phyloP scores from a whole-genome alignment of 768 basidiomycete genomes.

The Punctularia strigosozonata region DNA sequence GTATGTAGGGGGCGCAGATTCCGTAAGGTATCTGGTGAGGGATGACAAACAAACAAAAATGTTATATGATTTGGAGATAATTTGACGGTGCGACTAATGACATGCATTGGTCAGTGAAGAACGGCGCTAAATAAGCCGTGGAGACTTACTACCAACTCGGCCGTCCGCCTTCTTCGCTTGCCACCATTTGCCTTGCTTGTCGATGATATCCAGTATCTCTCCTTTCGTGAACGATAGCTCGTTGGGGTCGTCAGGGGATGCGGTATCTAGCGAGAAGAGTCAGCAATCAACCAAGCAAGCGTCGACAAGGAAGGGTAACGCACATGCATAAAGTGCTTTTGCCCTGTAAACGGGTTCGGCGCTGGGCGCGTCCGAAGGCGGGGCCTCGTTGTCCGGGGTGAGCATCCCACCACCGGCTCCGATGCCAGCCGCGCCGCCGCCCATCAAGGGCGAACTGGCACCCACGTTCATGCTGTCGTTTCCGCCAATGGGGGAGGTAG shows the following conservation, averaged over 20 bases:
- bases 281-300: slow-evolving; percentile 7
- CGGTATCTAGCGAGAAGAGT: slow-evolving; percentile 54
- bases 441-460: slow-evolving; percentile 54
- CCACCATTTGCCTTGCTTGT: slow-evolving; percentile 94
- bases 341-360: slow-evolving; percentile 62
- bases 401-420: slow-evolving; percentile 33
- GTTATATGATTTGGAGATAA: slow-evolving; percentile 62
- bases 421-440: slow-evolving; percentile 52
- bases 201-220: slow-evolving; percentile 84
- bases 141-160: slow-evolving; percentile 57
- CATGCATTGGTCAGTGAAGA: slow-evolving; percentile 5
- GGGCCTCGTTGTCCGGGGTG: slow-evolving; percentile 13
- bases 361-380: slow-evolving; percentile 9
- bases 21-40: slow-evolving; percentile 14
- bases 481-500: slow-evolving; percentile 14
- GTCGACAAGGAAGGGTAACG: neutral
- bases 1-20: no score
- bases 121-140: neutral
- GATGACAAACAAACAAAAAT: slow-evolving; percentile 3
- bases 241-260: slow-evolving; percentile 91
- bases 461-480: slow-evolving; percentile 33
- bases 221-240: slow-evolving; percentile 92
- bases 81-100: slow-evolving; percentile 70
- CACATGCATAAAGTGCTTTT: slow-evolving; percentile 85
- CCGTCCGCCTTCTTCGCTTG: slow-evolving; percentile 76